Conservation (phyloP, 768 basidiomycete genomes). For the Daedalea quercina region DNA sequence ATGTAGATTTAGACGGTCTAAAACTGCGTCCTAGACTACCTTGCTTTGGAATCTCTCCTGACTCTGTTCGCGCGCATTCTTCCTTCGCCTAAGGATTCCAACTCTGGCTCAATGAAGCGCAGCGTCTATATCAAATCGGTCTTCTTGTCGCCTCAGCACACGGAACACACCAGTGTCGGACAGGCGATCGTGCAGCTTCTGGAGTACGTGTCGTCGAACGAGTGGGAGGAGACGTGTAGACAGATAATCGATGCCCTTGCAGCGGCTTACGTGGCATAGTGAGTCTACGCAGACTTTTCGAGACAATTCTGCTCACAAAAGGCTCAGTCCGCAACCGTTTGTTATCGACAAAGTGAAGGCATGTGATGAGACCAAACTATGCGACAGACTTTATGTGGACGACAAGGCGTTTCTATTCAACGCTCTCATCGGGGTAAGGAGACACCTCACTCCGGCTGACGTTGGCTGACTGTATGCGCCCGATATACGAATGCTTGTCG, state of each 20-base stretch:
- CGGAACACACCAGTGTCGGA: constrained; percentile 30
- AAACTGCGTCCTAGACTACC: constrained; percentile 36
- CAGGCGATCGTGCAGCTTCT: constrained; percentile 34
- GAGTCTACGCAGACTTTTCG: no score
- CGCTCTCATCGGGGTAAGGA: constrained; percentile 26
- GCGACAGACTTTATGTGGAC: constrained; percentile 48
- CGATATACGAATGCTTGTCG: background rate
- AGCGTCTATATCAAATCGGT: constrained; percentile 45
- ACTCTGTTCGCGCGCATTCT: constrained; percentile 51
- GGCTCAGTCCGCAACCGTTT: constrained; percentile 55
- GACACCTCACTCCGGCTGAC: background rate
- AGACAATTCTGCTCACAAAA: background rate
- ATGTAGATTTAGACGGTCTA: background rate
- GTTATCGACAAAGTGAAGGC: constrained; percentile 33
- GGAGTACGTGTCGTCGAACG: constrained; percentile 31
- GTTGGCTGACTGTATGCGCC: constrained; percentile 24
- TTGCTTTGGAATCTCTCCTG: constrained; percentile 50
- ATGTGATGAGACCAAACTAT: constrained; percentile 28
- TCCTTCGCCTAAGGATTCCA: constrained; percentile 34
- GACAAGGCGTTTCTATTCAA: constrained; percentile 44
- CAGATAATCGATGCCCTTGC: constrained; percentile 45
- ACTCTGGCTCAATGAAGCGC: constrained; percentile 30
- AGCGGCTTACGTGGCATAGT: constrained; percentile 41
- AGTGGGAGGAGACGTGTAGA: constrained; percentile 48
- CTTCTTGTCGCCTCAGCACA: constrained; percentile 28